Base-by-base conservation (phyloP, 495 filamentous ascomycete genomes). In the Xylaria scruposa region DNA sequence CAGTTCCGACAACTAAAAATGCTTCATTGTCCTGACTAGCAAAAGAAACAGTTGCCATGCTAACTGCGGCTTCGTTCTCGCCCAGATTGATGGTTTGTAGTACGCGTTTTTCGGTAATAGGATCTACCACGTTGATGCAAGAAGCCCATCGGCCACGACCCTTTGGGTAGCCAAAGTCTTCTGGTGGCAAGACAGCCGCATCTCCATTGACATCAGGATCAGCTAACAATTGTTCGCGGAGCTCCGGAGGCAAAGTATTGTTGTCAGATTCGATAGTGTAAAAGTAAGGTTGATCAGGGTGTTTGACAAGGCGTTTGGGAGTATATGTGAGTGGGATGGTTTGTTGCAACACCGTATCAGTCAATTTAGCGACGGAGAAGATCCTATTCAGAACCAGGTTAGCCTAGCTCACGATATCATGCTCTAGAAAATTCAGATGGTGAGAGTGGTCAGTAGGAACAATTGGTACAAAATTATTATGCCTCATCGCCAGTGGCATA, bases 231-330 rank as follows among this genome's bases (percentile, higher is more conserved):
- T 88, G 85, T 33, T 88, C 80, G 64, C 91, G 90, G 2, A 94
- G 92, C n/a, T 89, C 88, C 1, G 89, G 87, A 0, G 93, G 89
- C 2, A 99, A 85, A 3, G 93, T 91, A 77, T 97, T 96, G 76
- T 94, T 97, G 59, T 99, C 96, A 0, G 94, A 89, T 81, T 97
- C 94, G 62, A 97, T 94, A 10, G 94, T 94, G 74, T 98, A 99
- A 81, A 97, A 99, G 5, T 94, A 83, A 2, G 93, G 92, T 44
- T 92, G 88, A 3, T 97, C 94, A 0, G 94, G 96, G 78, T 98
- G 93, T 63, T 93, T 91, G 26, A 95, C 87, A 76, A 98, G 92
- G 66, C 89, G 90, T 66, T 94, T 91, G 5, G 96, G 96, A 0
- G 96, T 98, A 74, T 98, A 94, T 10, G 91, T 88, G n/a, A 98